Percentiles rank a stretch among this genome's conserved stretches.
Evolutionary conservation across 192 early-diverging fungal genomes (phyloP).

Genomic region (Cladochytrium replicatum): DNA sequence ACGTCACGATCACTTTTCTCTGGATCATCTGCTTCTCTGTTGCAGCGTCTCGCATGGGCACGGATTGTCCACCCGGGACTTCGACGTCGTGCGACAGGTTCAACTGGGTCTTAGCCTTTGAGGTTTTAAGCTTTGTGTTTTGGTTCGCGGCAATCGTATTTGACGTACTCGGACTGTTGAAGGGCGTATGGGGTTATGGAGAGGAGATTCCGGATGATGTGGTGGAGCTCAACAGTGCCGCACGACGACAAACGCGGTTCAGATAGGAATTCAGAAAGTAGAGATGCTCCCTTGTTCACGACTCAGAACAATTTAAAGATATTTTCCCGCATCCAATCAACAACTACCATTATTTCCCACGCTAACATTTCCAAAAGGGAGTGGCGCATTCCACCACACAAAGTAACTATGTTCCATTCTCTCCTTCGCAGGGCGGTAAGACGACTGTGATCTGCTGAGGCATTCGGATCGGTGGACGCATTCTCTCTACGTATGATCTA

Average conservation of each 20-base stretch:
- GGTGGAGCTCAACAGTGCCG: not conserved
- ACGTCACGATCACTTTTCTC: constrained; percentile 9
- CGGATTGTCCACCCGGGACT: constrained; percentile 18
- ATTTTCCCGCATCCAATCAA: too few species aligned
- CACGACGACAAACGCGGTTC: not conserved
- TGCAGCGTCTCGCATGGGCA: constrained; percentile 7
- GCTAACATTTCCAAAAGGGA: too few species aligned
- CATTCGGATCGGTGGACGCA: too few species aligned
- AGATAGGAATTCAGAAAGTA: too few species aligned
- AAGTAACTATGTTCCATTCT: too few species aligned
- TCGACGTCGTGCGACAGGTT: constrained; percentile 23
- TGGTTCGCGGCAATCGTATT: not conserved
- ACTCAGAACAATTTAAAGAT: too few species aligned
- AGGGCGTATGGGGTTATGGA: not conserved
- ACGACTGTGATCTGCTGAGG: too few species aligned
- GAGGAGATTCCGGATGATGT: constrained; percentile 1
- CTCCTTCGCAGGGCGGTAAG: too few species aligned
- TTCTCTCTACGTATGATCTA: too few species aligned
- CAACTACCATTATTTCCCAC: too few species aligned
- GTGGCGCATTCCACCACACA: too few species aligned
- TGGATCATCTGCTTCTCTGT: constrained; percentile 15
- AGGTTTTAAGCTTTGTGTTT: constrained; percentile 14
- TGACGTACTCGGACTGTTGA: not conserved
- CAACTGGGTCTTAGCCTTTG: constrained; percentile 24
- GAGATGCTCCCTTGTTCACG: too few species aligned